These are phyloP conservation scores for Termitomyces titanicus DNA, from an alignment of 768 basidiomycete species.

Conservation along the genomic window DNA sequence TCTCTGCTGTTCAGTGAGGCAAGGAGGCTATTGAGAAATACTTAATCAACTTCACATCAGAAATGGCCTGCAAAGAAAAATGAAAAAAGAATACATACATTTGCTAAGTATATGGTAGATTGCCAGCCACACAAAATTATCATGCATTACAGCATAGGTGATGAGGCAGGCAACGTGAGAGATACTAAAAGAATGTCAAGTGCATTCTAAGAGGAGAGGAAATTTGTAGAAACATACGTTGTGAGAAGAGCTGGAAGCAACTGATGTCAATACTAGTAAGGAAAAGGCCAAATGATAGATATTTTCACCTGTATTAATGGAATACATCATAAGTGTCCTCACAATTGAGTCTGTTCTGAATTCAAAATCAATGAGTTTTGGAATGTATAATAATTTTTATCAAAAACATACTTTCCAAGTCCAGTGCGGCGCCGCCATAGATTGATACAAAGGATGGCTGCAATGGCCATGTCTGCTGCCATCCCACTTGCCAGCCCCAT, in stretches of 20 bases:
- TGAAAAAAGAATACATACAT: neutral
- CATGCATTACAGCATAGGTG: conserved; percentile 14
- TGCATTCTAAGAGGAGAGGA: neutral
- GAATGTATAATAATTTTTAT: neutral
- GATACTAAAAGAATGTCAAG: neutral
- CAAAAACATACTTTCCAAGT: conserved; percentile 1
- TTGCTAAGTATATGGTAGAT: conserved; percentile 16
- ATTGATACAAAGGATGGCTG: neutral
- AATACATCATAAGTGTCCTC: conserved; percentile 7
- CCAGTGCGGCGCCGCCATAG: conserved; percentile 3
- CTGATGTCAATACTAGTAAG: neutral
- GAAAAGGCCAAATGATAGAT: neutral
- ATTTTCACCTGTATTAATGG: conserved; percentile 8
- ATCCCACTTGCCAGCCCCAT: conserved; percentile 6
- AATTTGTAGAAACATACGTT: neutral
- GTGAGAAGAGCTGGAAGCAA: conserved; percentile 9
- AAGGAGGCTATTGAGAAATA: conserved; percentile 18
- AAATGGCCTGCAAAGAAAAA: neutral
- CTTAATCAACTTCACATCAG: neutral
- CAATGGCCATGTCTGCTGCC: no score
- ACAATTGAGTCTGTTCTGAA: conserved; percentile 3
- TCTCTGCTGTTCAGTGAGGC: conserved; percentile 15
- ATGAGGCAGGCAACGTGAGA: conserved; percentile 9
- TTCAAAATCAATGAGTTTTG: neutral
- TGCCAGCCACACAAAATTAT: conserved; percentile 15